These are phyloP conservation scores for Neofusicoccum parvum DNA, from an alignment of 2,329 filamentous ascomycete genomes.

Conservation along the genomic window DNA sequence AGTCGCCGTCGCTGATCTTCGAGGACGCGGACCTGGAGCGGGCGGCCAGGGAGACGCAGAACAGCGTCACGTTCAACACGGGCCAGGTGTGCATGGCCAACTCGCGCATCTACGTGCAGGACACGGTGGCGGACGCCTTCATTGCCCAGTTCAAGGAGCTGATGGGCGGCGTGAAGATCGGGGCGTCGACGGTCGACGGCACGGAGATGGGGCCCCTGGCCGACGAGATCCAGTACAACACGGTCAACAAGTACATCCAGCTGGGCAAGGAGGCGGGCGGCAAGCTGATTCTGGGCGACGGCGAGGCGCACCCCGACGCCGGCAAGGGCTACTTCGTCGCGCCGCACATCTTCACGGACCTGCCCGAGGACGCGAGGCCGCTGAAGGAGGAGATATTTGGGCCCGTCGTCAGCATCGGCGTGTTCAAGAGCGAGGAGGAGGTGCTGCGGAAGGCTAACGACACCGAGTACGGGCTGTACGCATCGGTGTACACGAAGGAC, in stretches of 20 bases:
- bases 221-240: slow-evolving; percentile 30
- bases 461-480: slow-evolving; percentile 42
- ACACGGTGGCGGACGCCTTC: slow-evolving; percentile 64
- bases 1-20: slow-evolving; percentile 60
- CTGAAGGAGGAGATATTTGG: slow-evolving; percentile 43
- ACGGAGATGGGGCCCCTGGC: slow-evolving; percentile 32
- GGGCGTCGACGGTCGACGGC: slow-evolving; percentile 25
- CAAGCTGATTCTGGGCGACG: slow-evolving; percentile 40
- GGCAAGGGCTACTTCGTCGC: slow-evolving; percentile 46
- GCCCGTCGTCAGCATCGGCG: slow-evolving; percentile 40
- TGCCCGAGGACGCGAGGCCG: slow-evolving; percentile 43
- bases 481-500: slow-evolving; percentile 41
- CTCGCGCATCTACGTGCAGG: slow-evolving; percentile 59
- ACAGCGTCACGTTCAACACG: slow-evolving; percentile 61
- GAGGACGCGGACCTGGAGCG: slow-evolving; percentile 61
- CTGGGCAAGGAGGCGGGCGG: slow-evolving; percentile 48
- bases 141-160: slow-evolving; percentile 43
- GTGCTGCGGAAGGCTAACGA: slow-evolving; percentile 40
- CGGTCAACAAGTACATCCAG: slow-evolving; percentile 30
- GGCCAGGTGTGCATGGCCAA: slow-evolving; percentile 64
- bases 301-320: slow-evolving; percentile 35
- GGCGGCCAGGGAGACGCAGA: slow-evolving; percentile 68
- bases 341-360: slow-evolving; percentile 51
- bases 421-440: slow-evolving; percentile 40
- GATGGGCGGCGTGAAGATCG: slow-evolving; percentile 26